Conservation (phyloP, 495 filamentous ascomycete genomes). For the Hyaloscypha bicolor region DNA sequence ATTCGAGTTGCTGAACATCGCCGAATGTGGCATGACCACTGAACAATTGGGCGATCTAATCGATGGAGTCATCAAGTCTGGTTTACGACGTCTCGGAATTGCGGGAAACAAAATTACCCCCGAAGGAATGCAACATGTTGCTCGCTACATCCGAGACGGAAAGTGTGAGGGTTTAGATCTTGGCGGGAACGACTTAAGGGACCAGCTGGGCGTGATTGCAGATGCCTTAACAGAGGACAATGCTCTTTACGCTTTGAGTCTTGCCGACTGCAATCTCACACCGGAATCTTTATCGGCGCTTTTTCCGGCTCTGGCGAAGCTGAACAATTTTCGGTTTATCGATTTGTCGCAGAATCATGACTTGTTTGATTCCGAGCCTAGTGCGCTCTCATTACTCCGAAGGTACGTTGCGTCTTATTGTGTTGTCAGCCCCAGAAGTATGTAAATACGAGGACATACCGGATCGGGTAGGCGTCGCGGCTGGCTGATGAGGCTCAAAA, state of each 20-base stretch:
- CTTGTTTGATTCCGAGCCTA: constrained; percentile 75
- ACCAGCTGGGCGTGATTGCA: constrained; percentile 69
- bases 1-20: constrained; percentile 83
- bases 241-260: constrained; percentile 77
- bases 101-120: constrained; percentile 77
- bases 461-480: constrained; percentile 14
- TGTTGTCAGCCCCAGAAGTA: constrained; percentile 7
- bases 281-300: constrained; percentile 71
- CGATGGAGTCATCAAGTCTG: constrained; percentile 72
- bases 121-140: constrained; percentile 73
- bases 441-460: neutral
- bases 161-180: constrained; percentile 89
- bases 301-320: constrained; percentile 70
- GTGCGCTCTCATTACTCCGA: constrained; percentile 72
- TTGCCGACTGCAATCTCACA: constrained; percentile 84
- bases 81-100: constrained; percentile 74
- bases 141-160: constrained; percentile 69
- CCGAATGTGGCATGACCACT: constrained; percentile 70
- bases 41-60: constrained; percentile 73
- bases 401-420: constrained; percentile 46
- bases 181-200: constrained; percentile 81
- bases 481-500: constrained; percentile 27
- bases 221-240: constrained; percentile 57
- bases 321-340: constrained; percentile 82
- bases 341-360: constrained; percentile 88